phyloP scores from a whole-genome alignment of 768 basidiomycete genomes.

The Mycena galericulata region DNA sequence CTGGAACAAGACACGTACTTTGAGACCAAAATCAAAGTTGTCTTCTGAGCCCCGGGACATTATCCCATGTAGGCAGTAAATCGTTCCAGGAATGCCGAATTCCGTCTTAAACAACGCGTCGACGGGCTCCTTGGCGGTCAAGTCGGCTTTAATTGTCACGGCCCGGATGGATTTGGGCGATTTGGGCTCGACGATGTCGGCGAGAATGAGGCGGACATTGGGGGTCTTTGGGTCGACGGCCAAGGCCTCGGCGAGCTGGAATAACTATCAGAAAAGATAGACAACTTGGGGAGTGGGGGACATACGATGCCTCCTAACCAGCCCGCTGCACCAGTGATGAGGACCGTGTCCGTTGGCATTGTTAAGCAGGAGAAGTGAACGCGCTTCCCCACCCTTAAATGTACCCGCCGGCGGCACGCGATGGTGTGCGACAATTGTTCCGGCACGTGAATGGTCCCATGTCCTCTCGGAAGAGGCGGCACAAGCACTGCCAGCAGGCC shows the following conservation, averaged over 20 bases:
- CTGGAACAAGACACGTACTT: constrained; percentile 41
- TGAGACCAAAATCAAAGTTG: constrained; percentile 67
- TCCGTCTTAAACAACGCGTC: constrained; percentile 53
- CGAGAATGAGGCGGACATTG: constrained; percentile 60
- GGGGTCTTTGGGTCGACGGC: constrained; percentile 47
- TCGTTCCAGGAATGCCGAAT: constrained; percentile 54
- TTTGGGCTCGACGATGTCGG: constrained; percentile 59
- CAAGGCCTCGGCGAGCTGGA: constrained; percentile 52
- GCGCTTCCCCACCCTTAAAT: no score
- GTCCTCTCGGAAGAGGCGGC: no score
- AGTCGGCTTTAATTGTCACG: constrained; percentile 53
- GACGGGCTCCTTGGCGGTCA: constrained; percentile 51
- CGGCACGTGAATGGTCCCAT: no score
- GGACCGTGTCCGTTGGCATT: constrained; percentile 50
- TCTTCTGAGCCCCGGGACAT: constrained; percentile 75
- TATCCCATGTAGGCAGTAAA: constrained; percentile 67
- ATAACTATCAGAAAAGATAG: not conserved
- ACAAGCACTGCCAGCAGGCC: no score
- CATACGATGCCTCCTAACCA: constrained; percentile 40
- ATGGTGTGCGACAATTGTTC: no score
- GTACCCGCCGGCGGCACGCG: no score
- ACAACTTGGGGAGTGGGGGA: not conserved
- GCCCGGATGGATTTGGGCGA: constrained; percentile 45
- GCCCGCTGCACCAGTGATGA: constrained; percentile 60
- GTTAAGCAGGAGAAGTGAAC: not conserved